These are phyloP conservation scores for Aphanomyces invadans DNA, from an alignment of 352 stramenopile genomes.

Conservation along the genomic window DNA sequence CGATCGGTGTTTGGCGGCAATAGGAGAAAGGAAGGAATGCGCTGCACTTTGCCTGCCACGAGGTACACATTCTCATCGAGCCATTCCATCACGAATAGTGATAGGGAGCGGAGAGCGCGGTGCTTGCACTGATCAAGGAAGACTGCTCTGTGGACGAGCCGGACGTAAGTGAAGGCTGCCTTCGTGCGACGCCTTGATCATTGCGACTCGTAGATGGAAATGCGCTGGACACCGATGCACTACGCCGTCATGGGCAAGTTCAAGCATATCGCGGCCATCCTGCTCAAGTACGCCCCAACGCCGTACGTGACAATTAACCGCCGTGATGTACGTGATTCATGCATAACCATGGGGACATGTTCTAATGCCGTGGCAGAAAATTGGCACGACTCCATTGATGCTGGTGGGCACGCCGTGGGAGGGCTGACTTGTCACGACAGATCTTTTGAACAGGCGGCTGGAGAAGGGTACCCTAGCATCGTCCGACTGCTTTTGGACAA, in stretches of 20 bases:
- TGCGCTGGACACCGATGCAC: slow-evolving; percentile 72
- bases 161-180: slow-evolving; percentile 36
- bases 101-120: slow-evolving; percentile 45
- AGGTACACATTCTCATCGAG: slow-evolving; percentile 31
- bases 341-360: not conserved
- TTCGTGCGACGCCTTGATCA: not conserved
- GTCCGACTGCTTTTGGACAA: slow-evolving; percentile 55
- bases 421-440: not conserved
- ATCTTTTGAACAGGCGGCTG: slow-evolving; percentile 39
- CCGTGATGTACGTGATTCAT: slow-evolving; percentile 45
- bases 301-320: slow-evolving; percentile 70
- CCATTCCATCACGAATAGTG: not conserved
- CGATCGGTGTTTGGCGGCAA: no score
- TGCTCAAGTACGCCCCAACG: slow-evolving; percentile 66
- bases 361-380: slow-evolving; percentile 49
- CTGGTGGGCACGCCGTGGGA: slow-evolving; percentile 37
- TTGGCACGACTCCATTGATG: slow-evolving; percentile 70
- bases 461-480: slow-evolving; percentile 53
- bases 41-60: slow-evolving; percentile 62
- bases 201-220: slow-evolving; percentile 41
- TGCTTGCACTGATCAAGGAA: slow-evolving; percentile 57
- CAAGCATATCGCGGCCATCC: slow-evolving; percentile 37
- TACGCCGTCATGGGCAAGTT: slow-evolving; percentile 72
- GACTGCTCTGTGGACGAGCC: slow-evolving; percentile 69
- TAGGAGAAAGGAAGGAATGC: slow-evolving; percentile 71